phyloP scores from a whole-genome alignment of 2,329 filamentous ascomycete species.

The Colletotrichum sp. region DNA sequence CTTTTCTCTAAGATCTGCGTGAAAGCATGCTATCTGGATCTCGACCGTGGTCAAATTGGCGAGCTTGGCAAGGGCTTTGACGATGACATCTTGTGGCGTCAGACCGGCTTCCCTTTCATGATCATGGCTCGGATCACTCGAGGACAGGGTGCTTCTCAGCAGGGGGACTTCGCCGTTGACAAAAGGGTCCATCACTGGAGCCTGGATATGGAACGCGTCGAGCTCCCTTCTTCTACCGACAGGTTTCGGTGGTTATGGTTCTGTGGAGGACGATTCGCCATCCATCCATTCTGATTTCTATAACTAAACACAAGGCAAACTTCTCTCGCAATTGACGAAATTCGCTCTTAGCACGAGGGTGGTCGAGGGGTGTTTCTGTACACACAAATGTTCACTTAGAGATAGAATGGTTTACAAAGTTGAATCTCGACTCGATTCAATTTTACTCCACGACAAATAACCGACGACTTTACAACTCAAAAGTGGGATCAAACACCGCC shows the following conservation, averaged over 20 bases:
- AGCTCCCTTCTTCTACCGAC: not conserved
- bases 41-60: not conserved
- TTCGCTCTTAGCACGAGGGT: not conserved
- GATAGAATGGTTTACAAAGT: not conserved
- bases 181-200: not conserved
- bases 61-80: not conserved
- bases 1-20: no score
- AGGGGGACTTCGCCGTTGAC: not conserved
- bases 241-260: not conserved
- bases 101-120: not conserved
- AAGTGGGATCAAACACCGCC: fast-evolving
- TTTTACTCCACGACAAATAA: not conserved
- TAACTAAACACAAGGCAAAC: not conserved
- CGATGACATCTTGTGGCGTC: not conserved
- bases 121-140: not conserved
- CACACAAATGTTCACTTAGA: not conserved
- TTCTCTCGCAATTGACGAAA: not conserved
- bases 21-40: not conserved
- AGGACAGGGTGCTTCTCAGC: not conserved
- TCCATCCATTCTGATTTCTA: not conserved
- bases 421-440: not conserved
- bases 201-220: not conserved
- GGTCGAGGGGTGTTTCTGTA: not conserved
- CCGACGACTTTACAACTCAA: not conserved
- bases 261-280: not conserved